These are phyloP conservation scores for Fusarium pseudoanthophilum DNA, from an alignment of 2,329 filamentous ascomycete species.

Conservation along the genomic window DNA sequence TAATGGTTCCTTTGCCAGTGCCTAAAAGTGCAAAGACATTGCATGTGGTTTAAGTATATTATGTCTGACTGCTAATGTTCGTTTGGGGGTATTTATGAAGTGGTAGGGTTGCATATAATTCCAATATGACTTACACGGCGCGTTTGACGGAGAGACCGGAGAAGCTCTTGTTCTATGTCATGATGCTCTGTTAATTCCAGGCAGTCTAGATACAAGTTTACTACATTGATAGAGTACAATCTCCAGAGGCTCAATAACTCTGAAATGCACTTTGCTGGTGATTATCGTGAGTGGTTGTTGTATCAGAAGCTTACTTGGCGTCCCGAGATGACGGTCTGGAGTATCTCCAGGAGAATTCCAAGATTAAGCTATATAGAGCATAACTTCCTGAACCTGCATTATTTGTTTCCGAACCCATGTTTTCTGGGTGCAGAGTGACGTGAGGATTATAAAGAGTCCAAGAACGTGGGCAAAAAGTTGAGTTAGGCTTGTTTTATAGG, in stretches of 20 bases:
- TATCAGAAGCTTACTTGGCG: conserved; percentile 24
- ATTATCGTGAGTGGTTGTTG: conserved; percentile 11
- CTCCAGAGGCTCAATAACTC: background rate
- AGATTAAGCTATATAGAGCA: conserved; percentile 1
- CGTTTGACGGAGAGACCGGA: background rate
- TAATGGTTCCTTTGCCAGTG: background rate
- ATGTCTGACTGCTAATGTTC: background rate
- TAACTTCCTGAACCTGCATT: conserved; percentile 12
- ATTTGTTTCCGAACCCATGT: background rate
- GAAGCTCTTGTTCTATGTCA: conserved; percentile 30
- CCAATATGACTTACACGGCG: conserved; percentile 24
- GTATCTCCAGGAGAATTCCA: conserved; percentile 10
- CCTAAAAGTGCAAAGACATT: background rate
- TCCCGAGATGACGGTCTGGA: conserved; percentile 29
- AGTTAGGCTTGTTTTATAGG: conserved; percentile 45
- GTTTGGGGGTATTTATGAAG: background rate
- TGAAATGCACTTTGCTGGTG: background rate
- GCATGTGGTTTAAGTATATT: background rate
- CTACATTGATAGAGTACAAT: background rate
- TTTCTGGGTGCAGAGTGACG: conserved; percentile 50
- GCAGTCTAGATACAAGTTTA: background rate
- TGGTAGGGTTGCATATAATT: background rate
- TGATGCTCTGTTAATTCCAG: background rate
- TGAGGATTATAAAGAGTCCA: conserved; percentile 72
- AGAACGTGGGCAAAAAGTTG: conserved; percentile 61